A percentile compares a stretch with the other conserved stretches of the same genome.
Conservation (phyloP, 805 yeast species). For the Ogataea glucozyma region DNA sequence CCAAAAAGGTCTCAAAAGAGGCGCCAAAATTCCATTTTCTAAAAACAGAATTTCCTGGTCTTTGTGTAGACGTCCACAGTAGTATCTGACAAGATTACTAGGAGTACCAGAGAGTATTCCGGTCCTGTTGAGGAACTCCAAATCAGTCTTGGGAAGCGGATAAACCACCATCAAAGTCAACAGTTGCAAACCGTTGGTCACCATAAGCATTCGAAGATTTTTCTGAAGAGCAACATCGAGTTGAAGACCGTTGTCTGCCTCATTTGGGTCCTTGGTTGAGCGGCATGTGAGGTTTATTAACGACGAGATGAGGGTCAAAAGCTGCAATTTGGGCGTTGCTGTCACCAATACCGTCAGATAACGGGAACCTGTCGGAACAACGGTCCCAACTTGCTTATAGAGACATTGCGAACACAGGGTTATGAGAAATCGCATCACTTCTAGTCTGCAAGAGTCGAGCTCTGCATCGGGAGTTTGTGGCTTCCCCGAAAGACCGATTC, state of each 20-base stretch:
- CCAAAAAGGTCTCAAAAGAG: slow-evolving; percentile 47
- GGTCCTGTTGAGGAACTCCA: slow-evolving; percentile 37
- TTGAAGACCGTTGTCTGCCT: slow-evolving; percentile 47
- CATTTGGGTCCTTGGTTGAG: slow-evolving; percentile 38
- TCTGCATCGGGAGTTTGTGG: slow-evolving; percentile 38
- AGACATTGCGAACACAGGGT: slow-evolving; percentile 62
- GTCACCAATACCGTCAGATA: slow-evolving; percentile 58
- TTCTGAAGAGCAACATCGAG: slow-evolving; percentile 33
- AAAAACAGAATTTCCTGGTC: slow-evolving; percentile 55
- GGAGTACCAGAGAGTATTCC: slow-evolving; percentile 38
- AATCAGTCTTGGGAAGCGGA: slow-evolving; percentile 55
- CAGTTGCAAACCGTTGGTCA: slow-evolving; percentile 60
- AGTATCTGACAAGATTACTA: slow-evolving; percentile 49
- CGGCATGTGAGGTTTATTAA: slow-evolving; percentile 64
- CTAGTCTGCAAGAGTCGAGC: slow-evolving; percentile 66
- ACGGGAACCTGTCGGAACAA: slow-evolving; percentile 56
- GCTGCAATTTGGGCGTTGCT: slow-evolving; percentile 48
- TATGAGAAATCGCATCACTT: slow-evolving; percentile 61
- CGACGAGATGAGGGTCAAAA: slow-evolving; percentile 62
- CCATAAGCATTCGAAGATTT: slow-evolving; percentile 47
- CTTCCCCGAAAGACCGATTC: slow-evolving; percentile 52
- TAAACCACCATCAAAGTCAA: slow-evolving; percentile 61
- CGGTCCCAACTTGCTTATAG: slow-evolving; percentile 45
- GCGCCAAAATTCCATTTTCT: slow-evolving; percentile 46
- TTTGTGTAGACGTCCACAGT: slow-evolving; percentile 53